These are phyloP conservation scores for Albophoma yamanashiensis DNA, from an alignment of 2,329 filamentous ascomycete genomes.

Conservation along the genomic window DNA sequence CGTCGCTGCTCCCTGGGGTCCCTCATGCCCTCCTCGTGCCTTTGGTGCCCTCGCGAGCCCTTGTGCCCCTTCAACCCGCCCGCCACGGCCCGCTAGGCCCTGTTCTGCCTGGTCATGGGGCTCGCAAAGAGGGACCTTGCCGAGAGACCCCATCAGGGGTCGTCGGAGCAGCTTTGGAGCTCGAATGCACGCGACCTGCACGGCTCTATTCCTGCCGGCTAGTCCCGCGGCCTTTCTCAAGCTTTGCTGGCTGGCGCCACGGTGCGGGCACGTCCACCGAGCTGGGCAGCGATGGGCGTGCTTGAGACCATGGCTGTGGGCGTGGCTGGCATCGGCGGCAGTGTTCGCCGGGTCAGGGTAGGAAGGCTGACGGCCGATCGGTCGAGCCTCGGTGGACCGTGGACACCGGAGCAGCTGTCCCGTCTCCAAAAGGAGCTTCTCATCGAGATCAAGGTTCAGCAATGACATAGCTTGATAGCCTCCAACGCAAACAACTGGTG, in stretches of 20 bases:
- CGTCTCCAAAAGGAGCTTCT: neutral
- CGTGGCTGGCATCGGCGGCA: neutral
- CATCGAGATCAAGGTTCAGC: neutral
- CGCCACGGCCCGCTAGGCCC: neutral
- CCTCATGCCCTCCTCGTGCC: too few relatives aligned
- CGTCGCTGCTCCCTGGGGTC: neutral
- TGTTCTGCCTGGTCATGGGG: neutral
- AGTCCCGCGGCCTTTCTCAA: too few relatives aligned
- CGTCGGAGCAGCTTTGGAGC: neutral
- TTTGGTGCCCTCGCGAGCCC: neutral
- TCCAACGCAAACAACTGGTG: too few relatives aligned
- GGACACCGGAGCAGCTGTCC: neutral
- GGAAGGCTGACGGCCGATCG: neutral
- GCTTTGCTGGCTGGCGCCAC: neutral
- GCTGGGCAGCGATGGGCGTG: neutral
- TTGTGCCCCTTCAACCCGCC: neutral
- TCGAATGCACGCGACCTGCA: too few relatives aligned
- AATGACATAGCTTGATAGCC: neutral
- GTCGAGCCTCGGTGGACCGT: neutral
- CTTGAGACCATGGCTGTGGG: neutral
- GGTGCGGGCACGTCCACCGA: neutral
- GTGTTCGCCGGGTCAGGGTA: neutral
- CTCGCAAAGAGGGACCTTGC: neutral
- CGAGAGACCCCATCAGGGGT: neutral
- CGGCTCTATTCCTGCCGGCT: too few relatives aligned